Base-by-base conservation (phyloP, 2,329 filamentous ascomycete species). In the Penicillium sp. region DNA sequence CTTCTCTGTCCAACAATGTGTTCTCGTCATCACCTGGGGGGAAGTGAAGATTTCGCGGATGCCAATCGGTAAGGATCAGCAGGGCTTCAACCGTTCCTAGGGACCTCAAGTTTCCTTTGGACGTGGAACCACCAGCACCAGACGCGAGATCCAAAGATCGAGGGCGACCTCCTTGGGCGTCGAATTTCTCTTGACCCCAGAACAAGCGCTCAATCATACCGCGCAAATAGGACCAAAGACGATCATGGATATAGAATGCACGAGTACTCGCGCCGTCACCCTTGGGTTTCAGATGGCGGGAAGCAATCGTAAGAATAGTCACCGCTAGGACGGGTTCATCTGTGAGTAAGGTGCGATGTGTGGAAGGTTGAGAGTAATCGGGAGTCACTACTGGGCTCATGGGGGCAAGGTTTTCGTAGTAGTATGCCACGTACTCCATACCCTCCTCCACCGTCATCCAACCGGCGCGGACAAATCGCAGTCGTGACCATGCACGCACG, bases 391-490 rank as follows among this genome's bases (percentile, higher is more conserved):
- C 96, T 0, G 95, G 95, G 3, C 94, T 98, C 71, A 99, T 82
- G 0, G 94, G 94, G 1, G 92, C 94, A 7, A 98, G 84, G 68
- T 92, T 92, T 67, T 89, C 87, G 78, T 97, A 98, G 77, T 97
- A 98, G 77, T 98, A 98, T 73, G 93, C 89, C 63, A 99, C 91
- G 71, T 98, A 98, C 44, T 89, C 88, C 74, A 98, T 93, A 22
- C 92, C 94, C 76, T 99, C 95, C 65, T 90, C 87, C 0, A 94
- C 90, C 0, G 92, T 96, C 74, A 99, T 95, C 94, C 94, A 98
- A 10, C 95, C 95, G 9, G 92, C 92, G 55, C 92, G 88, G n/a
- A 98, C 94, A 72, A 98, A 98, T 44, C 93, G 88, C 73, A 97
- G 93, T 63, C 92, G 84, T 2, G 89, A 87, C 95, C 95, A 99